Evolutionary conservation across 2,329 filamentous ascomycete species (phyloP), one percentile per base, ranked within the genome.

Genomic region (Penicillium sp.): DNA sequence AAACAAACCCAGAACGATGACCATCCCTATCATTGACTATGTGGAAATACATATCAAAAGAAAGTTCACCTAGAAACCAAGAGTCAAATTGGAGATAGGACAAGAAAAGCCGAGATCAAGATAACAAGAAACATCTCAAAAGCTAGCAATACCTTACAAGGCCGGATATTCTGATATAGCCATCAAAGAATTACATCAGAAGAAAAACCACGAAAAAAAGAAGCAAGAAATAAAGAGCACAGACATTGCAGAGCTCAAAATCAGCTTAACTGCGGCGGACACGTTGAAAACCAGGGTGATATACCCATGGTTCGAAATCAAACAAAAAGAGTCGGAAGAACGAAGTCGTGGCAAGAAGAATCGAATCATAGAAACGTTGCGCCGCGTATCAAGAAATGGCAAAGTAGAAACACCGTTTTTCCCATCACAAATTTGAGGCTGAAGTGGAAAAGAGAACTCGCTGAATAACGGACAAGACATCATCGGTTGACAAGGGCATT

Each of bases 341-440:
- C 38, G 50, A 34, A 42, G 49, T 32, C 49, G 29, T 51, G n/a
- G 38, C 20, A 16, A 43, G 38, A 47, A 48, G 49, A 48, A 43
- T 45, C 35, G 39, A 44, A 31, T 61, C 58, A 51, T 58, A 43
- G 35, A 51, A 56, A 52, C 44, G 32, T 40, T 60, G 50, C 58
- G 52, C 48, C 57, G 53, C 46, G 50, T 34, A 42, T n/a, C 37
- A 54, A 47, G 31, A 49, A 60, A 31, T 35, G 47, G 49, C 58
- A 18, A 50, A 62, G 55, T 40, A 59, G 24, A 58, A 61, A 65
- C 62, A 61, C 62, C 61, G 59, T 66, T 64, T 64, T 65, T 61
- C 54, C 64, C 57, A 58, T 58, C 55, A 46, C 39, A 50, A 52
- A 51, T 44, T 37, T 45, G 38, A 53, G 61, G 52, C 22, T 34